These are phyloP conservation scores for Verticillium nonalfalfae DNA, from an alignment of 2,329 filamentous ascomycete genomes.

Conservation along the genomic window DNA sequence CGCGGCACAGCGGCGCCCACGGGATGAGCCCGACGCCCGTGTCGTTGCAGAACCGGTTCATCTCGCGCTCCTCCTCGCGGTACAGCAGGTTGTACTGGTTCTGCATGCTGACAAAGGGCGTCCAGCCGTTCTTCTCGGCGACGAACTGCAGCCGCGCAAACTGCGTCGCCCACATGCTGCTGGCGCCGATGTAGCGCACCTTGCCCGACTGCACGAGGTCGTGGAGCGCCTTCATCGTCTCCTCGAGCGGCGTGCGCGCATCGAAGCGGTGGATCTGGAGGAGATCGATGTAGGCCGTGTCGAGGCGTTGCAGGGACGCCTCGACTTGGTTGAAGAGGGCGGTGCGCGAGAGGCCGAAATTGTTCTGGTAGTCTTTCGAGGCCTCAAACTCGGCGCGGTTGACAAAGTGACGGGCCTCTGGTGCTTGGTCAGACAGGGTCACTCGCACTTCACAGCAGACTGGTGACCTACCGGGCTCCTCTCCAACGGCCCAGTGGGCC, in stretches of 20 bases:
- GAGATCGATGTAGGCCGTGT: conserved; percentile 51
- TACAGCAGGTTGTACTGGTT: conserved; percentile 48
- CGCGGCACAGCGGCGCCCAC: conserved; percentile 15
- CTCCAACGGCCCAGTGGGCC: conserved; percentile 41
- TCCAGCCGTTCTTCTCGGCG: conserved; percentile 47
- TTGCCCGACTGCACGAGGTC: conserved; percentile 52
- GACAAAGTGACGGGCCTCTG: conserved; percentile 14
- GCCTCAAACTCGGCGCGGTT: conserved; percentile 12
- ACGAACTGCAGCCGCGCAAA: conserved; percentile 43
- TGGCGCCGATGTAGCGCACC: conserved; percentile 48
- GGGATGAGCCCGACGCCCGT: conserved; percentile 35
- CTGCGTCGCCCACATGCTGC: conserved; percentile 40
- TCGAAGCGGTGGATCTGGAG: conserved; percentile 57
- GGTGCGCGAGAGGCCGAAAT: conserved; percentile 50
- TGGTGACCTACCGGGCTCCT: conserved; percentile 28
- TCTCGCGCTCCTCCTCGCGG: conserved; percentile 49
- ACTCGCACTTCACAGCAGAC: neutral
- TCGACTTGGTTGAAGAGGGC: conserved; percentile 63
- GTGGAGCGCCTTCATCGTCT: conserved; percentile 59
- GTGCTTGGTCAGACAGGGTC: neutral
- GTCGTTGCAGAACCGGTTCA: conserved; percentile 33
- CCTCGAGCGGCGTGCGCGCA: conserved; percentile 39
- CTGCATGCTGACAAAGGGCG: conserved; percentile 52
- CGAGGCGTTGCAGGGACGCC: conserved; percentile 46
- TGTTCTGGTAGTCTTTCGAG: conserved; percentile 20